A percentile compares a stretch with the other conserved stretches of the same genome.
These are phyloP conservation scores for Phaeosphaeria sp. DNA, from an alignment of 2,329 filamentous ascomycete genomes.

Conservation along the genomic window DNA sequence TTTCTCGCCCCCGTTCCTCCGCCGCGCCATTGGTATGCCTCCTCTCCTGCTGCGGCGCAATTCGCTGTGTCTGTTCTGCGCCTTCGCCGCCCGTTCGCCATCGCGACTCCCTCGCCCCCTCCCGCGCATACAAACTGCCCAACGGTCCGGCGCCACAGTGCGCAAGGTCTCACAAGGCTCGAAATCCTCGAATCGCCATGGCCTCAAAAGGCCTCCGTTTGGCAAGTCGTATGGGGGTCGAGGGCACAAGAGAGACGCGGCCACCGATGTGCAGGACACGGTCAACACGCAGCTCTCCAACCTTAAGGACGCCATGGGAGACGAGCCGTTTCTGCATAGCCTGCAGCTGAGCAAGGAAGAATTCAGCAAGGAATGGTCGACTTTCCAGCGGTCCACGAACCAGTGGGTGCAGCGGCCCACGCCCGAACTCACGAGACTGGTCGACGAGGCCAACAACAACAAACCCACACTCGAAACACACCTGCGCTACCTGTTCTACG, in stretches of 20 bases:
- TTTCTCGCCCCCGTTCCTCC: neutral
- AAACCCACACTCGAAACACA: conserved; percentile 55
- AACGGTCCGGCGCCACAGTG: conserved; percentile 5
- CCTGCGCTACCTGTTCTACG: conserved; percentile 72
- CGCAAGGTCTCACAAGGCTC: too few relatives aligned
- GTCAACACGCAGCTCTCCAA: conserved; percentile 20
- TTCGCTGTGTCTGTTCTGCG: conserved; percentile 52
- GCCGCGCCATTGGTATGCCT: conserved; percentile 31
- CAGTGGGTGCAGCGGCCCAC: conserved; percentile 28
- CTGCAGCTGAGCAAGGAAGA: conserved; percentile 30
- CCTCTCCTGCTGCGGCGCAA: conserved; percentile 32
- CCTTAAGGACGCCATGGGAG: conserved; percentile 20
- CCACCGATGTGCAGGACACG: neutral
- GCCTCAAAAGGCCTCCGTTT: neutral
- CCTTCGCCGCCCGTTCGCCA: conserved; percentile 37
- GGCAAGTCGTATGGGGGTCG: neutral
- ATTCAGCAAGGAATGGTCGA: conserved; percentile 37
- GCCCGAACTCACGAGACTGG: conserved; percentile 23
- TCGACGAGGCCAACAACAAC: conserved; percentile 13
- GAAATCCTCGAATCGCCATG: neutral
- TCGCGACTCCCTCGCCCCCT: conserved; percentile 34
- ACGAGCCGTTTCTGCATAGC: conserved; percentile 31
- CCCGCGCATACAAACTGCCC: conserved; percentile 16
- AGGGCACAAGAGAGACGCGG: neutral
- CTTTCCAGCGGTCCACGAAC: conserved; percentile 29